Conservation (phyloP, 345 rosid species). For the Noccaea bulbosa region DNA sequence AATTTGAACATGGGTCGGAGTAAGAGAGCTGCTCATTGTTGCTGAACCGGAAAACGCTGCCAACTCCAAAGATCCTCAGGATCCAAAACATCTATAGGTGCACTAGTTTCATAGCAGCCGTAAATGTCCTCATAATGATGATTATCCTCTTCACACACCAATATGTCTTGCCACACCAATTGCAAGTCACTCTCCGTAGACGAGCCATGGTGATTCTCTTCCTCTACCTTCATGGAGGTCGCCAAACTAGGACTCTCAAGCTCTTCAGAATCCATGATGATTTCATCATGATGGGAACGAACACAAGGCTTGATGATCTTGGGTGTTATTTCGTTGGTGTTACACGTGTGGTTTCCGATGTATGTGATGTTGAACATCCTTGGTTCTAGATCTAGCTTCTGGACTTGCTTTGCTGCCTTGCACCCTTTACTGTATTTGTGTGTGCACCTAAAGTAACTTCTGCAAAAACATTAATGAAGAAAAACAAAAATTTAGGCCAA, state of each 20-base stretch:
- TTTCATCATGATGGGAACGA: slow-evolving; percentile 32
- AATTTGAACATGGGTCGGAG: slow-evolving; percentile 15
- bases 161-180: slow-evolving; percentile 35
- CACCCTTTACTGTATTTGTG: slow-evolving; percentile 72
- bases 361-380: slow-evolving; percentile 55
- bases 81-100: slow-evolving; percentile 18
- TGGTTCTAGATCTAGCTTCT: slow-evolving; percentile 57
- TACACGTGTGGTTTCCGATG: slow-evolving; percentile 70
- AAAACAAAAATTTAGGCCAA: background rate
- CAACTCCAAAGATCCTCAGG: slow-evolving; percentile 30
- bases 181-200: slow-evolving; percentile 33
- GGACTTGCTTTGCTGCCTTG: slow-evolving; percentile 85
- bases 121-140: slow-evolving; percentile 33
- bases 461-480: slow-evolving; percentile 38
- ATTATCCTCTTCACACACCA: slow-evolving; percentile 29
- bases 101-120: slow-evolving; percentile 23
- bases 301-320: slow-evolving; percentile 18
- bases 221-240: slow-evolving; percentile 35
- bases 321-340: slow-evolving; percentile 31
- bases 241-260: slow-evolving; percentile 34
- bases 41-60: slow-evolving; percentile 16
- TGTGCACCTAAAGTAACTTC: slow-evolving; percentile 88
- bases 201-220: slow-evolving; percentile 31
- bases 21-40: slow-evolving; percentile 30
- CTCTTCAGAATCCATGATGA: slow-evolving; percentile 36